Percentiles rank a stretch among this genome's conserved stretches.
phyloP scores from a whole-genome alignment of 2,329 filamentous ascomycete genomes.

The Bimuria novae-zelandiae region DNA sequence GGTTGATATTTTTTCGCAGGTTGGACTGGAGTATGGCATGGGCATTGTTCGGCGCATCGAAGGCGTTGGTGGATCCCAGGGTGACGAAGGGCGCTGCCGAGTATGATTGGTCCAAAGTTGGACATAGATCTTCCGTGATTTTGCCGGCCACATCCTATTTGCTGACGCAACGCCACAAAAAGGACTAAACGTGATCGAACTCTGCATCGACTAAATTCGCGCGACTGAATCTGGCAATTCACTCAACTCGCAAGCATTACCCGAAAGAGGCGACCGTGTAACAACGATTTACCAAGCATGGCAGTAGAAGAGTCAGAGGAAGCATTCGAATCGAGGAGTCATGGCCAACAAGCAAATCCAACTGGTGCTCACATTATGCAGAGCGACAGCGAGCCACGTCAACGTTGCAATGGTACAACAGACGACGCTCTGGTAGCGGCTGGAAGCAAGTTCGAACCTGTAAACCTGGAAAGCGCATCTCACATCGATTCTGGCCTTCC shows the following conservation, averaged over 20 bases:
- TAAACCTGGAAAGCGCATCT: conserved; percentile 32
- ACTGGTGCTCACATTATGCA: not conserved
- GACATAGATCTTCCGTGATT: too few relatives aligned
- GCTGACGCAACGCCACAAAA: too few relatives aligned
- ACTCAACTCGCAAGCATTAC: not conserved
- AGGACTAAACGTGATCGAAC: too few relatives aligned
- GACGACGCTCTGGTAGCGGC: not conserved
- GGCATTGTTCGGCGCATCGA: too few relatives aligned
- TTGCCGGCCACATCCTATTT: too few relatives aligned
- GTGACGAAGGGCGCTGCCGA: too few relatives aligned
- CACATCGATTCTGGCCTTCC: conserved; percentile 35
- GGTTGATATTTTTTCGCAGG: too few relatives aligned
- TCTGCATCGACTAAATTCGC: not conserved
- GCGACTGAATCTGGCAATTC: not conserved
- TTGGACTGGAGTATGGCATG: too few relatives aligned
- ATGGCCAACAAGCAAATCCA: not conserved
- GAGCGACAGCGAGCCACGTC: not conserved
- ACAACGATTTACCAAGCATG: not conserved
- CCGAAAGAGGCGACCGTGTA: not conserved
- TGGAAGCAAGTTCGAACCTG: conserved; percentile 39
- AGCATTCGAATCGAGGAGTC: not conserved
- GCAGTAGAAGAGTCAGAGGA: not conserved
- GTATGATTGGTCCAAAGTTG: too few relatives aligned
- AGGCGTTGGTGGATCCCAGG: too few relatives aligned
- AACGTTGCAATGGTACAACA: not conserved